Evolutionary conservation across 2,329 filamentous ascomycete species (phyloP), one percentile per base, ranked within the genome.

Genomic region (Monilinia fructigena): DNA sequence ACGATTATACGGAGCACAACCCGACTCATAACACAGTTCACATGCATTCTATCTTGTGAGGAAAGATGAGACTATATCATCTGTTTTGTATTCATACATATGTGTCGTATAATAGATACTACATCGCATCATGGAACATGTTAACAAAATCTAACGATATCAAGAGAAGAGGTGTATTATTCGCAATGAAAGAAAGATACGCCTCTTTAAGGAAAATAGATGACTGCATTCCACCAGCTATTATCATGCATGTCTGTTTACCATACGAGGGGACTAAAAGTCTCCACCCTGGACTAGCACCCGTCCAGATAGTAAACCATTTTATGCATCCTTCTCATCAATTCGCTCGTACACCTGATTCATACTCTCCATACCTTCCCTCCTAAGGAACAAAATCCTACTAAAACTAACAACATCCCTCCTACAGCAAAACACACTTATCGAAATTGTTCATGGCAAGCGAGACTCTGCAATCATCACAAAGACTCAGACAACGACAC

Each of bases 381-480:
- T 48, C 18, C 52, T 60, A 75, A 58, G 95, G 95, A 52, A 98
- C 93, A 81, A 91, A 68, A 99, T 87, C 72, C 92, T 86, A 71
- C 92, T 93, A 78, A 97, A 98, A 65, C 93, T 95, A 65, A 87
- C 86, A 40, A 98, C 92, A 73, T 95, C 90, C 66, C 92, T 86
- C 61, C 95, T 85, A 77, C 95, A 98, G 74, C 94, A 98, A 50
- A 50, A 98, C 93, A 76, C 95, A 99, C 75, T 92, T 96, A 70
- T 93, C 92, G 76, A 96, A 98, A 77, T 98, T 98, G 77, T 97
- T 96, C 87, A 96, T 93, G 4, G 95, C 95, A 69, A 98, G 82
- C 54, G 92, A 94, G 47, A 98, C 91, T 42, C 95, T 85, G 76
- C 95, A 98, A 72, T 98, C 95, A 77, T 99, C 95, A 76, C 95